phyloP scores from a whole-genome alignment of 306 rosid species.

The Prunus dulcis region DNA sequence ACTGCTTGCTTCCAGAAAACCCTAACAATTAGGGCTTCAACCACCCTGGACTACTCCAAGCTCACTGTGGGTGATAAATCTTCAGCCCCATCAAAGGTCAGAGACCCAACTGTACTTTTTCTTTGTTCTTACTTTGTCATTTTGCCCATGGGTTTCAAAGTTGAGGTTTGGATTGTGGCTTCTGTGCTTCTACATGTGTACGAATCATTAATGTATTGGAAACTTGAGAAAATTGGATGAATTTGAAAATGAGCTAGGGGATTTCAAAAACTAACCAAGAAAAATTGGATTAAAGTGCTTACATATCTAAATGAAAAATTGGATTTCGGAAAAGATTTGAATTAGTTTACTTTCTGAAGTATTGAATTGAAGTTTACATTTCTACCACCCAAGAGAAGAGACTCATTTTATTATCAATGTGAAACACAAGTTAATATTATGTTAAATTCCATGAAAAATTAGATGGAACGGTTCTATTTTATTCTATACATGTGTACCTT shows the following conservation, averaged over 20 bases:
- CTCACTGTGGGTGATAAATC: constrained; percentile 52
- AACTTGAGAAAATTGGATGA: constrained; percentile 2
- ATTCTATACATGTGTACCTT: background rate
- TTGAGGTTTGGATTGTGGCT: background rate
- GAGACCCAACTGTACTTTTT: background rate
- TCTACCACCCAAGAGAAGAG: background rate
- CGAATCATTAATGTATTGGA: background rate
- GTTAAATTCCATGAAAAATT: no score
- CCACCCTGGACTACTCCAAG: constrained; percentile 69
- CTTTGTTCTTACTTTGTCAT: background rate
- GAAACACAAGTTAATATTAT: background rate
- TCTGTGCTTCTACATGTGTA: background rate
- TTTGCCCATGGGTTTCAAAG: background rate
- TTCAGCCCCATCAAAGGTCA: constrained; percentile 57
- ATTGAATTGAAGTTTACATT: background rate
- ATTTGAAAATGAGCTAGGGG: background rate
- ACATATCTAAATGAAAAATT: background rate
- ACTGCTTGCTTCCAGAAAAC: constrained; percentile 33
- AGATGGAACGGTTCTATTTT: background rate
- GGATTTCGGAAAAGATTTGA: background rate
- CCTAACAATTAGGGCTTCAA: constrained; percentile 59
- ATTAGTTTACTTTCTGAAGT: background rate
- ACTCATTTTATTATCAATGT: background rate
- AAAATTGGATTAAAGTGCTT: background rate
- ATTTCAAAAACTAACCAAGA: background rate